These are phyloP conservation scores for Rhodamnia rubescens DNA, from an alignment of 345 rosid species.

Conservation along the genomic window DNA sequence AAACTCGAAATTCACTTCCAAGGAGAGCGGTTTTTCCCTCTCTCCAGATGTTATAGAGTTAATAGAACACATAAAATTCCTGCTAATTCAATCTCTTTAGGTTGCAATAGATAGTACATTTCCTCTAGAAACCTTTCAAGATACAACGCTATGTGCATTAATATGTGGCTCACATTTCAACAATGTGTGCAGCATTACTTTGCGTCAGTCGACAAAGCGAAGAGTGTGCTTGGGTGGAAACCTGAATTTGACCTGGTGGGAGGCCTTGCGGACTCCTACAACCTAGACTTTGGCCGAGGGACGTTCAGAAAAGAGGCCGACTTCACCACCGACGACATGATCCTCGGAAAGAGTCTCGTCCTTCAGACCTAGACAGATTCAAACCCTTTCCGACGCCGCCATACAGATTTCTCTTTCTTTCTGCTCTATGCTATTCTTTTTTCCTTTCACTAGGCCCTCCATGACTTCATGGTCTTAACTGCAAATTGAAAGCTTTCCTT, in stretches of 20 bases:
- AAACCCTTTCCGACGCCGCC: not conserved
- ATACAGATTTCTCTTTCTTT: not conserved
- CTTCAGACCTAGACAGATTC: constrained; percentile 29
- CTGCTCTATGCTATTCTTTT: not conserved
- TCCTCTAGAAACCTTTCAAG: not conserved
- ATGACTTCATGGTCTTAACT: not conserved
- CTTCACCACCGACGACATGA: constrained; percentile 81
- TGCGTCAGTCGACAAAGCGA: constrained; percentile 84
- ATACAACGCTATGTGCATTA: not conserved
- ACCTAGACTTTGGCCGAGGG: constrained; percentile 83
- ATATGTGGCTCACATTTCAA: not conserved
- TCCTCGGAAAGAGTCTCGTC: constrained; percentile 74
- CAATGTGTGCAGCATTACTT: constrained; percentile 74
- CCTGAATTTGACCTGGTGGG: constrained; percentile 76
- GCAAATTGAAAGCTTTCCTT: not conserved
- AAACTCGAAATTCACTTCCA: not conserved
- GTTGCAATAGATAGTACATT: not conserved
- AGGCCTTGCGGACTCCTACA: constrained; percentile 95
- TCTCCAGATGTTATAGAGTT: not conserved
- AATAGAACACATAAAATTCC: not conserved
- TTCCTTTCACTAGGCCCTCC: not conserved
- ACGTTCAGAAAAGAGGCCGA: constrained; percentile 86
- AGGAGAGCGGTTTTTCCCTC: not conserved
- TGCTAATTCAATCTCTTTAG: not conserved
- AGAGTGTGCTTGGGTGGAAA: constrained; percentile 68